A percentile compares a stretch with the other conserved stretches of the same genome.
Conservation (phyloP, 345 rosid genomes). For the Acer campestre region DNA sequence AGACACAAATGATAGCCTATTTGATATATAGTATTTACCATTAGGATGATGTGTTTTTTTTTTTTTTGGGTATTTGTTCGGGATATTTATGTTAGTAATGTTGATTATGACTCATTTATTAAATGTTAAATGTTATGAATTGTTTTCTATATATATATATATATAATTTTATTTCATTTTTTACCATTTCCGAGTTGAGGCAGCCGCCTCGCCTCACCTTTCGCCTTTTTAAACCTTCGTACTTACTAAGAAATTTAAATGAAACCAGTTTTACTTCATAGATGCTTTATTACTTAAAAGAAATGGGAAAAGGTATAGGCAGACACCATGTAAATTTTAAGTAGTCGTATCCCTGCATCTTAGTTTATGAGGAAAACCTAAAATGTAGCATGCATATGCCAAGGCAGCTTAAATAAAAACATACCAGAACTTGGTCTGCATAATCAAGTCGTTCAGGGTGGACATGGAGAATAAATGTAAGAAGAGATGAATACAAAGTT, state of each 20-base stretch:
- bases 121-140: too few species aligned
- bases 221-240: too few species aligned
- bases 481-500: slow-evolving; percentile 94
- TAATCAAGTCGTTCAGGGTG: slow-evolving; percentile 99
- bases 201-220: too few species aligned
- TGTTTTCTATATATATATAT: too few species aligned
- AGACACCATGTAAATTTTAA: slow-evolving; percentile 4
- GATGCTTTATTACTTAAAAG: background rate
- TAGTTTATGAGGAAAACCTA: slow-evolving; percentile 3
- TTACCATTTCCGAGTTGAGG: too few species aligned
- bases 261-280: background rate
- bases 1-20: too few species aligned
- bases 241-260: background rate
- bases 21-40: too few species aligned
- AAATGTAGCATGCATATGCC: slow-evolving; percentile 9
- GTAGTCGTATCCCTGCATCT: background rate
- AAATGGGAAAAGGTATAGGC: background rate
- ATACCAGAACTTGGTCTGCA: slow-evolving; percentile 99
- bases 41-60: too few species aligned
- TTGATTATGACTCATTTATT: too few species aligned
- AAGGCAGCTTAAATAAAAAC: slow-evolving; percentile 16
- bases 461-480: slow-evolving; percentile 94
- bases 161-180: too few species aligned
- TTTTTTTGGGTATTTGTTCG: too few species aligned
- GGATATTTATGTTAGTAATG: too few species aligned